Percentiles rank a stretch among this genome's conserved stretches.
phyloP scores from a whole-genome alignment of 768 basidiomycete species.

The Terana coerulea region DNA sequence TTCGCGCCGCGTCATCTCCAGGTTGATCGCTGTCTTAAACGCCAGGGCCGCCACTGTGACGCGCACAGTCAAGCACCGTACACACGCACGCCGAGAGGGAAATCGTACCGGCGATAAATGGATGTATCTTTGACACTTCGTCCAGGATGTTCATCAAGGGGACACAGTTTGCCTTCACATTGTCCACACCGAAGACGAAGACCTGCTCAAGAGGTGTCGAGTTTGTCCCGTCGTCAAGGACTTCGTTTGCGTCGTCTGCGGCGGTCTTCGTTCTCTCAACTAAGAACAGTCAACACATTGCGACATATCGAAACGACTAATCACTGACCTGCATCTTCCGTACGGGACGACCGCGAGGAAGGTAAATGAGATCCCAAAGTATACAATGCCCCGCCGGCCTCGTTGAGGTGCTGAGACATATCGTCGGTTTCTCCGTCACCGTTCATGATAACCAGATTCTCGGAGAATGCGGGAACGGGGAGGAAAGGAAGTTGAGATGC shows the following conservation, averaged over 20 bases:
- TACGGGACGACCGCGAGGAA: no score
- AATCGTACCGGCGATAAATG: conserved; percentile 22
- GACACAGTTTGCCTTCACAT: background rate
- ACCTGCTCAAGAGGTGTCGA: background rate
- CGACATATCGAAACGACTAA: no score
- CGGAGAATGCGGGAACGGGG: no score
- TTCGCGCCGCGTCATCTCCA: conserved; percentile 44
- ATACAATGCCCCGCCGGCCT: no score
- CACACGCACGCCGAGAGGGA: no score
- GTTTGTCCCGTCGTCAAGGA: background rate
- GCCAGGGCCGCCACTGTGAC: conserved; percentile 45
- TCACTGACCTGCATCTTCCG: no score
- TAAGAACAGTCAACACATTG: no score
- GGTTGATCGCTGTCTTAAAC: conserved; percentile 42
- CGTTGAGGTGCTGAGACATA: no score
- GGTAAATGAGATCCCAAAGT: no score
- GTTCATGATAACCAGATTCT: no score
- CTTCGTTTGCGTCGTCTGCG: background rate
- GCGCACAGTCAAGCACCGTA: background rate
- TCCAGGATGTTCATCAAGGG: conserved; percentile 21
- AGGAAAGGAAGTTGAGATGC: no score
- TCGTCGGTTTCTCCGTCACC: no score
- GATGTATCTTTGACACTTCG: conserved; percentile 22
- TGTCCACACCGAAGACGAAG: background rate
- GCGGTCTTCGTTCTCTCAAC: background rate